Evolutionary conservation across 352 stramenopile species (phyloP).

Genomic region (Pythium coloratum): DNA sequence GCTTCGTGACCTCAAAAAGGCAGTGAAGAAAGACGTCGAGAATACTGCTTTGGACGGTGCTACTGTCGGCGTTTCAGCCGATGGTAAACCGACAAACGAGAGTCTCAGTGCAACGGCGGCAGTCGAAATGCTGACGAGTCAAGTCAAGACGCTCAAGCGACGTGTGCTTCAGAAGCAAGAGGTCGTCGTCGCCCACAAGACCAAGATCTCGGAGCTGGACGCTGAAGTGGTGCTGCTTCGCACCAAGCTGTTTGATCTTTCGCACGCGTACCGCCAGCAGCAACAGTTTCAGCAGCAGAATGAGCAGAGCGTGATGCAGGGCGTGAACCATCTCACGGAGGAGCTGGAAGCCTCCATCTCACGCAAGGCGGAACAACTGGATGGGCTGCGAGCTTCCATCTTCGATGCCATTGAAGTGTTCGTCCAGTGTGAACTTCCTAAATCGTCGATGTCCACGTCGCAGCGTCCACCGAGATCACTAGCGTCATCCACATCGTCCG

Average conservation of each 20-base stretch:
- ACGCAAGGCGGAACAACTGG: slow-evolving; percentile 35
- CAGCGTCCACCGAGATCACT: neutral
- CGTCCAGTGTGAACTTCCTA: slow-evolving; percentile 31
- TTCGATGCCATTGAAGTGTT: slow-evolving; percentile 65
- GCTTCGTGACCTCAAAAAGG: slow-evolving; percentile 25
- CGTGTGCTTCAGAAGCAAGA: slow-evolving; percentile 65
- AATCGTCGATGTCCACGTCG: neutral
- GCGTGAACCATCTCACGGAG: slow-evolving; percentile 19
- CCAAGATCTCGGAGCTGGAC: slow-evolving; percentile 39
- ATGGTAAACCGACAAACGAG: neutral
- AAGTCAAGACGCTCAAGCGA: slow-evolving; percentile 44
- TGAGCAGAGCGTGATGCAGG: slow-evolving; percentile 21
- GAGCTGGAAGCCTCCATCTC: slow-evolving; percentile 21
- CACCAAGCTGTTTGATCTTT: slow-evolving; percentile 39
- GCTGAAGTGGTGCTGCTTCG: slow-evolving; percentile 34
- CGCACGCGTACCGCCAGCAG: slow-evolving; percentile 39
- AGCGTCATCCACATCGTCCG: neutral
- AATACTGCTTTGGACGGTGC: neutral
- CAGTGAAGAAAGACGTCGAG: slow-evolving; percentile 7
- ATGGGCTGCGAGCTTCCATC: slow-evolving; percentile 55
- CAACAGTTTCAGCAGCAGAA: slow-evolving; percentile 35
- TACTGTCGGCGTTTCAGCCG: neutral
- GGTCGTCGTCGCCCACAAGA: slow-evolving; percentile 43
- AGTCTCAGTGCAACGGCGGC: slow-evolving; percentile 1
- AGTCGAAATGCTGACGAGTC: slow-evolving; percentile 25